phyloP scores from a whole-genome alignment of 306 rosid species.

The Albizia julibrissin region DNA sequence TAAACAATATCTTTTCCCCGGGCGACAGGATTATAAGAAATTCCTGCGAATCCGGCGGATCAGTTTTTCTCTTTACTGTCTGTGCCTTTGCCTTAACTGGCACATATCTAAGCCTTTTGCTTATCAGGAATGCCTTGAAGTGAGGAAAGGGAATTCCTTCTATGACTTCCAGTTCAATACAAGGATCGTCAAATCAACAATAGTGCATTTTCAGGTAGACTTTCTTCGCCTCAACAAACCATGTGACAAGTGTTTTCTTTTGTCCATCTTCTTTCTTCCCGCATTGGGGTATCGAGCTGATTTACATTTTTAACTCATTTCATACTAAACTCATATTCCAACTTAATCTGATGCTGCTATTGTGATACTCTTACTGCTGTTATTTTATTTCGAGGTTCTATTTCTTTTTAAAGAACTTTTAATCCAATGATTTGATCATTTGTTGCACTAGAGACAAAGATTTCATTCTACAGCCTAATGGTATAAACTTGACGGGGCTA shows the following conservation, averaged over 20 bases:
- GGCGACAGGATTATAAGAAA: background rate
- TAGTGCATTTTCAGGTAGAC: conserved; percentile 93
- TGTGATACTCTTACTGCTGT: background rate
- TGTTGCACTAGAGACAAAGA: background rate
- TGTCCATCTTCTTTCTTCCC: background rate
- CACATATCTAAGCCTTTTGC: background rate
- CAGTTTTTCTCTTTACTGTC: background rate
- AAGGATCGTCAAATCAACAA: conserved; percentile 86
- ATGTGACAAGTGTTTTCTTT: background rate
- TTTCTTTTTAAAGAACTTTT: background rate
- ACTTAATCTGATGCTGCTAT: background rate
- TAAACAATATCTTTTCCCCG: background rate
- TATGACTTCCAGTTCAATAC: conserved; percentile 92
- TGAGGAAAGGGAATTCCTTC: conserved; percentile 62
- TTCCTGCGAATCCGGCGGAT: background rate
- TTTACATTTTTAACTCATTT: background rate
- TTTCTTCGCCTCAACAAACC: background rate
- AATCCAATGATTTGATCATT: conserved; percentile 20
- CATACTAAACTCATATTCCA: background rate
- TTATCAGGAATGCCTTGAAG: conserved; percentile 72
- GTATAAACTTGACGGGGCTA: background rate
- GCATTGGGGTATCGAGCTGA: background rate
- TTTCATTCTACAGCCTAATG: background rate
- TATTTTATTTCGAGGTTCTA: background rate
- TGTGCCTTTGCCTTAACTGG: background rate